A percentile compares a stretch with the other conserved stretches of the same genome.
Evolutionary conservation across 495 filamentous ascomycete species (phyloP).

Genomic region (Trichoderma parareesei): DNA sequence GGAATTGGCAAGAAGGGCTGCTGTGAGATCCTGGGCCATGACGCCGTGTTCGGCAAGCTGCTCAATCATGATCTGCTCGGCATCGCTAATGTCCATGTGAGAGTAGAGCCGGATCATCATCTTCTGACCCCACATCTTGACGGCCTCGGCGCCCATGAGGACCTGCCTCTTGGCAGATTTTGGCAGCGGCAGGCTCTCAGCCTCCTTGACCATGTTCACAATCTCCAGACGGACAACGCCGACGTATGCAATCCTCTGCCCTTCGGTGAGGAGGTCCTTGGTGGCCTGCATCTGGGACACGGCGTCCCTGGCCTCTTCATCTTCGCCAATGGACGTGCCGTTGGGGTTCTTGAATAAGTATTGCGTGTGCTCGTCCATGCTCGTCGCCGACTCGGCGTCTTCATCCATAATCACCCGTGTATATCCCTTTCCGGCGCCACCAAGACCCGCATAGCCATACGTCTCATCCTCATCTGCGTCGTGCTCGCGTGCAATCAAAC

Average conservation of each 20-base stretch:
- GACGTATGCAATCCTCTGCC: slow-evolving; percentile 93
- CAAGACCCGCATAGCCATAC: slow-evolving; percentile 63
- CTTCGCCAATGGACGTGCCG: slow-evolving; percentile 48
- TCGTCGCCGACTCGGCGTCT: slow-evolving; percentile 85
- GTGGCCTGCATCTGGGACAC: slow-evolving; percentile 90
- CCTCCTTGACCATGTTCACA: slow-evolving; percentile 62
- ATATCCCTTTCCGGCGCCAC: slow-evolving; percentile 90
- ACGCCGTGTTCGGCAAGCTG: slow-evolving; percentile 91
- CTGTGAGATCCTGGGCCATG: slow-evolving; percentile 69
- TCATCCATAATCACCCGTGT: slow-evolving; percentile 90
- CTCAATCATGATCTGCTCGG: slow-evolving; percentile 98
- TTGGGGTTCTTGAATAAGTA: slow-evolving; percentile 77
- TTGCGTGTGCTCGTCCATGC: slow-evolving; percentile 93
- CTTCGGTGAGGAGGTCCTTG: slow-evolving; percentile 90
- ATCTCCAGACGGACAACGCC: slow-evolving; percentile 76
- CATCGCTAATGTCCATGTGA: slow-evolving; percentile 90
- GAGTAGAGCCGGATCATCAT: slow-evolving; percentile 90
- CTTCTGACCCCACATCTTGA: slow-evolving; percentile 94
- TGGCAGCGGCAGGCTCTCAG: slow-evolving; percentile 44
- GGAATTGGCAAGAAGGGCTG: slow-evolving; percentile 83
- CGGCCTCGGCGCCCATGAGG: slow-evolving; percentile 59
- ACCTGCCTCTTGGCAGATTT: slow-evolving; percentile 57
- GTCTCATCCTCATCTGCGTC: slow-evolving; percentile 62
- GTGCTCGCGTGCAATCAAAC: slow-evolving; percentile 71
- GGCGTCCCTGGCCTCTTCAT: slow-evolving; percentile 76